phyloP scores from a whole-genome alignment of 768 basidiomycete species.

The Trametes villosa region DNA sequence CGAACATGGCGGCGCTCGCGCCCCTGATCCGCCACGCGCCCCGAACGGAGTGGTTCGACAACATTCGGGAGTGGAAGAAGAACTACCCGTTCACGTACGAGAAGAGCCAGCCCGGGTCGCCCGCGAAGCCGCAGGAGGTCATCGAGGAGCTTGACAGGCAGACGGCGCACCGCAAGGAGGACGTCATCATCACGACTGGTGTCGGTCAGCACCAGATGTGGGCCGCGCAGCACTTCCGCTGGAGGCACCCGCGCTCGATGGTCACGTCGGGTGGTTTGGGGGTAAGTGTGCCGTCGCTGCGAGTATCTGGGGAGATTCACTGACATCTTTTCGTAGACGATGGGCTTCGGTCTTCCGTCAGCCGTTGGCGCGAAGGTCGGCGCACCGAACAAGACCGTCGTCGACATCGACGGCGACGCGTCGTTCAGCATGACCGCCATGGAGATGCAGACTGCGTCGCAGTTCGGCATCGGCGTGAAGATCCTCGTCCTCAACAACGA shows the following conservation, averaged over 20 bases:
- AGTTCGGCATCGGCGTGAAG: conserved; percentile 94
- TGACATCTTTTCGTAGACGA: conserved; percentile 82
- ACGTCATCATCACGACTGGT: conserved; percentile 88
- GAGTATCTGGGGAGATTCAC: no score
- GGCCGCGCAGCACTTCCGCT: conserved; percentile 94
- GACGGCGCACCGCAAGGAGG: conserved; percentile 78
- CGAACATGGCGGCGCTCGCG: conserved; percentile 80
- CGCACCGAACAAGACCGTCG: conserved; percentile 87
- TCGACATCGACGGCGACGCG: conserved; percentile 98
- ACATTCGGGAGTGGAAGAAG: conserved; percentile 84
- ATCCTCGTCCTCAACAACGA: conserved; percentile 93
- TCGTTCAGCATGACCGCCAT: conserved; percentile 99
- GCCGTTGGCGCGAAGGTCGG: conserved; percentile 98
- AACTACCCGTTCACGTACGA: conserved; percentile 89
- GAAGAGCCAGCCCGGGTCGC: conserved; percentile 60
- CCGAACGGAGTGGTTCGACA: conserved; percentile 79
- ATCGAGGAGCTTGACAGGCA: conserved; percentile 89
- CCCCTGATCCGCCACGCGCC: conserved; percentile 70
- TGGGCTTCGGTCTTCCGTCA: conserved; percentile 96
- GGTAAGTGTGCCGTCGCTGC: conserved; percentile 64
- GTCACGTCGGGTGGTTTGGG: conserved; percentile 95
- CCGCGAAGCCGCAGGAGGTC: conserved; percentile 96
- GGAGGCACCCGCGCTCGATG: conserved; percentile 86
- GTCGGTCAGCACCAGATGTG: conserved; percentile 99
- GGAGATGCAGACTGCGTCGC: conserved; percentile 94